Percentiles rank a stretch among this genome's conserved stretches.
These are phyloP conservation scores for Psilocybe mexicana DNA, from an alignment of 1,284 basidiomycete species.

Conservation along the genomic window DNA sequence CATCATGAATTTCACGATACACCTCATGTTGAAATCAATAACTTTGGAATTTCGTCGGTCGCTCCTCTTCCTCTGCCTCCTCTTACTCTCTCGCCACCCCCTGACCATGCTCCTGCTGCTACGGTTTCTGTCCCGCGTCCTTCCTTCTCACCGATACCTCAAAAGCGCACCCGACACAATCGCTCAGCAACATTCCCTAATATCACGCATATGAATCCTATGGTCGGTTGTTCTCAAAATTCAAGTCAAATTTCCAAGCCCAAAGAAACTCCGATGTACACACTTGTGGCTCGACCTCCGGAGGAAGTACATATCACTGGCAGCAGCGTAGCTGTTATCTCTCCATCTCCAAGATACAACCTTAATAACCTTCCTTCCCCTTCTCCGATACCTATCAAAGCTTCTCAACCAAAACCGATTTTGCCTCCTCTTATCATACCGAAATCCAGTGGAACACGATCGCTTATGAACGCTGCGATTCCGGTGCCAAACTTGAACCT, in stretches of 20 bases:
- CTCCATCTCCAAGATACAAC: slow-evolving; percentile 1
- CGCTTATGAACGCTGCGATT: background rate
- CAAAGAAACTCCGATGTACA: slow-evolving; percentile 2
- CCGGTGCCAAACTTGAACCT: background rate
- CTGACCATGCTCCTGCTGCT: background rate
- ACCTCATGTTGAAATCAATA: no score
- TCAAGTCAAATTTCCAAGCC: background rate
- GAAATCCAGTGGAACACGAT: background rate
- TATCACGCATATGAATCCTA: background rate
- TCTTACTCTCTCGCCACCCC: background rate
- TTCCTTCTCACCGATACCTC: background rate
- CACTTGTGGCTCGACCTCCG: background rate
- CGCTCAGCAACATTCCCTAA: background rate
- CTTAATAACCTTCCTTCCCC: background rate
- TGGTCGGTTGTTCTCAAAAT: background rate
- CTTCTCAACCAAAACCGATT: background rate
- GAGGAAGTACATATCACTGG: background rate
- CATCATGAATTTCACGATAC: no score
- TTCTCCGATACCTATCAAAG: background rate
- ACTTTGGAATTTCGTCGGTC: no score
- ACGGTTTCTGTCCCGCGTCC: background rate
- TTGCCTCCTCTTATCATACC: background rate
- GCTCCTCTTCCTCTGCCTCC: no score
- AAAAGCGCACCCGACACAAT: background rate
- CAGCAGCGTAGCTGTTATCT: background rate